phyloP scores from a whole-genome alignment of 2,329 filamentous ascomycete species.

The Rhynchosporium agropyri region DNA sequence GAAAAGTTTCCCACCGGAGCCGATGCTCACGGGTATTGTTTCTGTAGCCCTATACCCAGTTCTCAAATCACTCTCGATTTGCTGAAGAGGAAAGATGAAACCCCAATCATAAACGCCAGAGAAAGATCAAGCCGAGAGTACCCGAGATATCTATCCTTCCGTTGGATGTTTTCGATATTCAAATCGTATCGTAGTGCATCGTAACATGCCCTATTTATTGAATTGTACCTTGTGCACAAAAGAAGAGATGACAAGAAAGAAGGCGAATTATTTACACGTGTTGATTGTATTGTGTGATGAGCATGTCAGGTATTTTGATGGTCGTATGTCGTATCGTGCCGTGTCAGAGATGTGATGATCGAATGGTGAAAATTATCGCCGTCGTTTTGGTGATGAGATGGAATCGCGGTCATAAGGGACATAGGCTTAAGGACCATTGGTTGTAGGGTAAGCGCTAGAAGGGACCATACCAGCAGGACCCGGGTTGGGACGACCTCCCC shows the following conservation, averaged over 20 bases:
- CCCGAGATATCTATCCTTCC: conserved; percentile 8
- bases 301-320: conserved; percentile 1
- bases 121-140: background rate
- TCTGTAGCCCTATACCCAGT: too few species aligned
- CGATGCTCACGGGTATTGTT: too few species aligned
- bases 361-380: conserved; percentile 30
- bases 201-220: background rate
- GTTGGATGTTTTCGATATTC: too few species aligned
- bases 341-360: conserved; percentile 20
- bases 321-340: background rate
- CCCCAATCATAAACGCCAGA: background rate
- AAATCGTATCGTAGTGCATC: too few species aligned
- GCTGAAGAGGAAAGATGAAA: too few species aligned
- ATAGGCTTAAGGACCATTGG: conserved; percentile 27
- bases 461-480: conserved; percentile 52
- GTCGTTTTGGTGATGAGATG: conserved; percentile 2
- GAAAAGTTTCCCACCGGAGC: too few species aligned
- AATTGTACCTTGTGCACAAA: conserved; percentile 6
- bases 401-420: background rate
- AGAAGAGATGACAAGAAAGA: background rate
- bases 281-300: background rate
- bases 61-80: too few species aligned
- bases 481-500: conserved; percentile 34
- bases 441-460: conserved; percentile 55
- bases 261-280: conserved; percentile 35